These are phyloP conservation scores for Dendrobium officinale DNA, from an alignment of 106 monocot species.

Conservation along the genomic window DNA sequence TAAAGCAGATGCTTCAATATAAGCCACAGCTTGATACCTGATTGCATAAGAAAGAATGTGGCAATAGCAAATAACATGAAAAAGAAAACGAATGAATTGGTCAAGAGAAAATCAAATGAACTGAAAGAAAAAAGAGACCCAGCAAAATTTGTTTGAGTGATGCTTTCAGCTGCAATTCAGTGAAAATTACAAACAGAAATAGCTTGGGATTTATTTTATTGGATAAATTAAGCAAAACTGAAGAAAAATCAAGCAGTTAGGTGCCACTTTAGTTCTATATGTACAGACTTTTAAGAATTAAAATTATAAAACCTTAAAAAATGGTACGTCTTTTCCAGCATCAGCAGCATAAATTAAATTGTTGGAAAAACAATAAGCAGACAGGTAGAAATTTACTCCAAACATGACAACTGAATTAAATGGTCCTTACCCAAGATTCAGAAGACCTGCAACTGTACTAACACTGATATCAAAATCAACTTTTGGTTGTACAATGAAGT, in stretches of 20 bases:
- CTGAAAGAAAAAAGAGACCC: neutral
- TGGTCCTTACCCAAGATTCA: constrained; percentile 70
- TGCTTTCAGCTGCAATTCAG: neutral
- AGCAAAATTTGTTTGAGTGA: neutral
- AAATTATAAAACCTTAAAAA: neutral
- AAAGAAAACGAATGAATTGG: neutral
- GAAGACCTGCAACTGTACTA: constrained; percentile 94
- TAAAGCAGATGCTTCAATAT: constrained; percentile 92
- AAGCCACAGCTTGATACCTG: constrained; percentile 97
- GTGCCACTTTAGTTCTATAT: neutral
- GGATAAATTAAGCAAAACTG: neutral
- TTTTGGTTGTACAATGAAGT: constrained; percentile 95
- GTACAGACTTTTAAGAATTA: neutral
- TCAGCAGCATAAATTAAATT: neutral
- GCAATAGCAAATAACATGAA: neutral
- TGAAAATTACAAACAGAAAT: neutral
- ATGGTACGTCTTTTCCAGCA: neutral
- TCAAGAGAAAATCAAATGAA: constrained; percentile 2
- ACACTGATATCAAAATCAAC: constrained; percentile 98
- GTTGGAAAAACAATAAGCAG: neutral
- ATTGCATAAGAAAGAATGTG: constrained; percentile 10
- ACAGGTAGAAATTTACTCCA: neutral
- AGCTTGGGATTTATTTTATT: neutral
- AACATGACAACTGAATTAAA: neutral
- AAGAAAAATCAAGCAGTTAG: neutral